A percentile compares a stretch with the other conserved stretches of the same genome.
Evolutionary conservation across 495 filamentous ascomycete species (phyloP).

Genomic region (Aspergillus baeticus): DNA sequence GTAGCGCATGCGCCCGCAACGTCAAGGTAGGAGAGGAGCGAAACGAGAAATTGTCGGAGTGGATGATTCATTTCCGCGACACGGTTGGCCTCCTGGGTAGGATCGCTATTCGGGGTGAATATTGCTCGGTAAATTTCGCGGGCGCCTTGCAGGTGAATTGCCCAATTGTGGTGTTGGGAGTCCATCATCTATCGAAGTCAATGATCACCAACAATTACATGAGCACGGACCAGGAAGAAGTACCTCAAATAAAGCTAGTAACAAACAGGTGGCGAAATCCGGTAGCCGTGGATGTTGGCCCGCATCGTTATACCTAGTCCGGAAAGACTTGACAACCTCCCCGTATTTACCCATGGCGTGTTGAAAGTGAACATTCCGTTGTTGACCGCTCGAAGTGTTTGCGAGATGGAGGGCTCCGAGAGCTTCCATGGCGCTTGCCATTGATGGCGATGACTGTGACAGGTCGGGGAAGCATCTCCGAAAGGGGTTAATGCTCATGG

Average conservation of each 20-base stretch:
- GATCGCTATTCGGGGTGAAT: conserved; percentile 30
- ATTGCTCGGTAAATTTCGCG: conserved; percentile 41
- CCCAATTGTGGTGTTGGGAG: conserved; percentile 42
- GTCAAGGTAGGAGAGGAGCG: conserved; percentile 41
- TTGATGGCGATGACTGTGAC: conserved; percentile 35
- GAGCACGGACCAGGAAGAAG: background rate
- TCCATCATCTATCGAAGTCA: conserved; percentile 40
- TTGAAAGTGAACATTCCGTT: conserved; percentile 39
- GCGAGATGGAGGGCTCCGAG: conserved; percentile 43
- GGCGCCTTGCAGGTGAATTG: conserved; percentile 41
- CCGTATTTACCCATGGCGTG: conserved; percentile 44
- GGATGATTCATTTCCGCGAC: conserved; percentile 38
- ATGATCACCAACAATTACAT: background rate
- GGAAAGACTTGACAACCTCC: conserved; percentile 37
- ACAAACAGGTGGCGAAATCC: conserved; percentile 41
- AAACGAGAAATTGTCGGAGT: conserved; percentile 39
- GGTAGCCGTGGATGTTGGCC: conserved; percentile 29
- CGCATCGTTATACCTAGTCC: conserved; percentile 28
- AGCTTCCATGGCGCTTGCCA: conserved; percentile 45
- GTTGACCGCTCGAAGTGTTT: conserved; percentile 34
- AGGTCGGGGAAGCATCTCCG: conserved; percentile 38
- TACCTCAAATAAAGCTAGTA: conserved; percentile 43
- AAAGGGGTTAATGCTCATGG: conserved; percentile 37
- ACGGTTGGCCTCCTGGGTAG: conserved; percentile 30
- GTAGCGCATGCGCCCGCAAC: conserved; percentile 43